These are phyloP conservation scores for Blastomyces emzantsi DNA, from an alignment of 2,329 filamentous ascomycete genomes.

Conservation along the genomic window DNA sequence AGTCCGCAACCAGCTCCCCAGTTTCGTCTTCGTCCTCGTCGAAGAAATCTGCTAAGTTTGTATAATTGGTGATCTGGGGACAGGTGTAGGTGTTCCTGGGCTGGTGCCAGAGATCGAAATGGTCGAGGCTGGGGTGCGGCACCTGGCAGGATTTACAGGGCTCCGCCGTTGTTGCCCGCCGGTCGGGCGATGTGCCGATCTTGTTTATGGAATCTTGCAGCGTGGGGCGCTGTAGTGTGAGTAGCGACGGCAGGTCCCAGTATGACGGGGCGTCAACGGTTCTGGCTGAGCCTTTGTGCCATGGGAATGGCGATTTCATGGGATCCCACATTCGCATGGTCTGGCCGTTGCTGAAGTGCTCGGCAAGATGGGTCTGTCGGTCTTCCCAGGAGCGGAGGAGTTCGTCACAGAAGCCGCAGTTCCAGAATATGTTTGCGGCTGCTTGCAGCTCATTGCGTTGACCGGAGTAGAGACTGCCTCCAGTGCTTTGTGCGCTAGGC, in stretches of 20 bases:
- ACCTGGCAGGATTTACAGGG: not conserved
- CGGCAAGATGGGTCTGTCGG: constrained; percentile 10
- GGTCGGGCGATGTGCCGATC: not conserved
- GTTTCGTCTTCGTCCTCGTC: not conserved
- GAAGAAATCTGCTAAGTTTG: constrained; percentile 1
- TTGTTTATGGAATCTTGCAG: constrained; percentile 5
- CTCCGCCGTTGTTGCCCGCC: not conserved
- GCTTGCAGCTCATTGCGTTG: not conserved
- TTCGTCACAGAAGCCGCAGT: constrained; percentile 12
- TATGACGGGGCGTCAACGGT: not conserved
- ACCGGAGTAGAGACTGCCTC: not conserved
- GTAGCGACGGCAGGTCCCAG: not conserved
- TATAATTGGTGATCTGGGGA: not conserved
- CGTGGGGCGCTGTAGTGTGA: constrained; percentile 1
- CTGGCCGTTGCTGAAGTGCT: constrained; percentile 3
- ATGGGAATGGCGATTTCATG: constrained; percentile 6
- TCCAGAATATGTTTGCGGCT: constrained; percentile 8
- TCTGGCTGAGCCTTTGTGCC: not conserved
- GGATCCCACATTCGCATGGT: constrained; percentile 9
- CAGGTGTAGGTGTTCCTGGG: constrained; percentile 1
- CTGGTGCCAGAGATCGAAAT: constrained; percentile 6
- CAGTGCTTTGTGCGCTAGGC: not conserved
- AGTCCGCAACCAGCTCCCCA: not conserved
- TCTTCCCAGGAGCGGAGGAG: constrained; percentile 10
- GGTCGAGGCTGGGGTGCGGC: constrained; percentile 1